These are phyloP conservation scores for Leishmania lainsoni DNA, from an alignment of 208 protist species.

Conservation along the genomic window DNA sequence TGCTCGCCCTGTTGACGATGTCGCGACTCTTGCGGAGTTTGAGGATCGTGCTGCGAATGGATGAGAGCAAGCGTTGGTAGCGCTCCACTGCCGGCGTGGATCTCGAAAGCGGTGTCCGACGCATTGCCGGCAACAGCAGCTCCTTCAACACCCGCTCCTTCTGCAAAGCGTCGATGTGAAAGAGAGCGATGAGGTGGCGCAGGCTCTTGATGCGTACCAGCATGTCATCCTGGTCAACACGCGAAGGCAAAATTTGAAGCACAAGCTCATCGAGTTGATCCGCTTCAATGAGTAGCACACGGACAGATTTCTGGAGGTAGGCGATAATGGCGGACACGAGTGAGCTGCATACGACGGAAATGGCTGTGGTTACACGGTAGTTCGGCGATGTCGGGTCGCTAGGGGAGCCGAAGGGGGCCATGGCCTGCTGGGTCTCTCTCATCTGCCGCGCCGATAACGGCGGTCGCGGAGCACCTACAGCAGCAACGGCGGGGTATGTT, in stretches of 20 bases:
- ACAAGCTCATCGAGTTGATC: constrained; percentile 84
- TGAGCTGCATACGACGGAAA: constrained; percentile 58
- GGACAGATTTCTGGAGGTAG: constrained; percentile 37
- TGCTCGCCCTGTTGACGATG: constrained; percentile 72
- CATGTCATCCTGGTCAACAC: constrained; percentile 73
- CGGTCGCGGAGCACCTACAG: background rate
- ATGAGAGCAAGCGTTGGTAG: constrained; percentile 61
- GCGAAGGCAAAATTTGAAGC: constrained; percentile 74
- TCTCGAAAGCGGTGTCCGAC: constrained; percentile 25
- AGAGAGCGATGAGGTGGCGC: constrained; percentile 47
- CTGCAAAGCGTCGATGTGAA: constrained; percentile 65
- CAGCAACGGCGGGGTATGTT: background rate
- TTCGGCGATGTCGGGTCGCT: constrained; percentile 1
- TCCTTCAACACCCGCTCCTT: constrained; percentile 82
- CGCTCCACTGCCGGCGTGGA: constrained; percentile 36
- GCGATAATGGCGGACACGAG: constrained; percentile 57
- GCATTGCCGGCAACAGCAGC: constrained; percentile 67
- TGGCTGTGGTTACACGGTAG: constrained; percentile 24
- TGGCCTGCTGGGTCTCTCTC: background rate
- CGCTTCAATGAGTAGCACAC: constrained; percentile 57
- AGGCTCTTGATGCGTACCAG: constrained; percentile 56
- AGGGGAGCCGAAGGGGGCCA: background rate
- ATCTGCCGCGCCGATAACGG: background rate
- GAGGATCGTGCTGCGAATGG: constrained; percentile 49
- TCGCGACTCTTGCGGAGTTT: constrained; percentile 65